Evolutionary conservation across 768 basidiomycete species (phyloP), one percentile per base, ranked within the genome.

Genomic region (Phlebiopsis flavidoalba): DNA sequence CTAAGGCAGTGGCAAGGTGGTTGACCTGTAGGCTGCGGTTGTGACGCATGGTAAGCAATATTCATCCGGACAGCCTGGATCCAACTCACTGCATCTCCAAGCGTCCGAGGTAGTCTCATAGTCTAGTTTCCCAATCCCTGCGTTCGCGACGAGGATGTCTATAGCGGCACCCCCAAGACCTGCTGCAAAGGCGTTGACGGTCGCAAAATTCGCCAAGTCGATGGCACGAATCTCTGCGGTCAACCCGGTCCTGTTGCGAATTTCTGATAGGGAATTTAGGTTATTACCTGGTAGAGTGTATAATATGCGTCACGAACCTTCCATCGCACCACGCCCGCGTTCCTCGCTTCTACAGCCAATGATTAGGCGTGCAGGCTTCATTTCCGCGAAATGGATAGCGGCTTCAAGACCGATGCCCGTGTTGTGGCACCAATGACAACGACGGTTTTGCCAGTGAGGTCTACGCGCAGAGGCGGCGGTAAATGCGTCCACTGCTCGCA

Each of bases 371-470:
- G 46, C 72, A 21, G 80, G 72, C 49, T 74, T 74, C 79, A 81
- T 79, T 1, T 60, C 51, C 0, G 79, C 79, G 36, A 82, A 77
- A 56, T 81, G 77, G 57, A 76, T 77, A 6, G 75, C 69, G 0
- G 79, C 74, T 62, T 81, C 79, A 51, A 80, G 74, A 1, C 81
- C 81, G 1, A 83, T 57, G 1, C 82, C 85, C 21, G 73, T 72
- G 63, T 85, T 86, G n/a, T n/a, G 3, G 82, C 80, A 7, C 79
- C 79, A 24, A 76, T 73, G 26, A 86, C 75, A 19, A 84, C 58
- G 19, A 84, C 73, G 4, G 79, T 80, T 64, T 79, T 80, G 5
- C 78, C 78, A 10, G 68, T 65, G 22, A 83, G 70, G 60, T 79
- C 75, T 0, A 65, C 72, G 4, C 65, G 65, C 14, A 70, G 67